phyloP scores from a whole-genome alignment of 2,329 filamentous ascomycete species.

The Cordyceps tenuipes region DNA sequence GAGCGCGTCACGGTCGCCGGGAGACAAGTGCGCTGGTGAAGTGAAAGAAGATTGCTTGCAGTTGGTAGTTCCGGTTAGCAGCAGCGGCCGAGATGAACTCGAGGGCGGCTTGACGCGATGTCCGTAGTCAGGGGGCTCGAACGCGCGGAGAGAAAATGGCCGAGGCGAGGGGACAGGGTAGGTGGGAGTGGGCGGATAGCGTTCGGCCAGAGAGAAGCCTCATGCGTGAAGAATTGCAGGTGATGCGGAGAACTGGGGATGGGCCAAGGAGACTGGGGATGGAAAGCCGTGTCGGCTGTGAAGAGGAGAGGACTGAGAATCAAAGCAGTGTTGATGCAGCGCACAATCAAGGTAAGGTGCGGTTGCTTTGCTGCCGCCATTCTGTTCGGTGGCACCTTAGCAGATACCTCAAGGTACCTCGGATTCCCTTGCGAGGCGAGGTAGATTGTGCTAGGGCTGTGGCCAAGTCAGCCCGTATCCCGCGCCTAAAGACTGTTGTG shows the following conservation, averaged over 20 bases:
- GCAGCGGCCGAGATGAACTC: neutral
- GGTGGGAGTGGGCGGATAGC: neutral
- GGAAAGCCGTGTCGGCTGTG: slow-evolving; percentile 4
- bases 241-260: neutral
- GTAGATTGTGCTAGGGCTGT: neutral
- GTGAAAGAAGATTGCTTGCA: neutral
- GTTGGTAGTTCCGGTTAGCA: neutral
- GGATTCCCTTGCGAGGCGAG: neutral
- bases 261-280: neutral
- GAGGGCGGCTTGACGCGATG: slow-evolving; percentile 4
- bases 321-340: slow-evolving; percentile 7
- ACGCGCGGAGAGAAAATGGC: slow-evolving; percentile 3
- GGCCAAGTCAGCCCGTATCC: too few species aligned
- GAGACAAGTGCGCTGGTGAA: neutral
- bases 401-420: too few species aligned
- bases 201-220: neutral
- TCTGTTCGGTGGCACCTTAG: neutral
- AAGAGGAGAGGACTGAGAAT: neutral
- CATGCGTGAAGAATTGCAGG: slow-evolving; percentile 5
- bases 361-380: neutral
- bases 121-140: slow-evolving; percentile 6
- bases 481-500: neutral
- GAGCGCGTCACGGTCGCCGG: slow-evolving; percentile 1
- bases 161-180: neutral
- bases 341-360: neutral